Evolutionary conservation across 768 basidiomycete species (phyloP), one percentile per base, ranked within the genome.

Genomic region (Suillus fuscotomentosus): DNA sequence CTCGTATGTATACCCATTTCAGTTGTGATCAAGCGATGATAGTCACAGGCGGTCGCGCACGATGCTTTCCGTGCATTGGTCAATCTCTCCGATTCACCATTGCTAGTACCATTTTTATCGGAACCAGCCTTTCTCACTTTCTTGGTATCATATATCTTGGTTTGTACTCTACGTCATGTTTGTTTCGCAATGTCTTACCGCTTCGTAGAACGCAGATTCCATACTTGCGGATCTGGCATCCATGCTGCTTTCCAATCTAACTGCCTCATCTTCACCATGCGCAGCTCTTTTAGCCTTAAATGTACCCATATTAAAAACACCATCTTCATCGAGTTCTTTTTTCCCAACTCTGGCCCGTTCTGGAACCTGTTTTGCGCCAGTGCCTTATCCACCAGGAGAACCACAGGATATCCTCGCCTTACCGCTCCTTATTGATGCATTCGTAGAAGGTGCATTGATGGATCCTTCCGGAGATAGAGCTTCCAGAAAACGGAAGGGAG

Each of bases 211-310:
- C 76, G 90, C 93, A n/a, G 86, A 90, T 65, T 88, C 96, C 11
- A 87, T 90, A 63, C 89, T 98, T 34, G 94, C 95, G 41, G 96
- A 98, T 80, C 86, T 99, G 22, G 94, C 95, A 3, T 85, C 94
- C n/a, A 99, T 99, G 97, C 82, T 98, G 1, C 83, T 99, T 11
- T 97, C 95, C n/a, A 99, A 99, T 78, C 79, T 97, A 41, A 92
- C 94, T 10, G 84, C 91, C 5, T 88, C 92, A 51, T 82, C 91
- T 2, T 76, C 84, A 0, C 84, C 91, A 61, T 90, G 92, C 68
- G 79, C 84, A 11, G 74, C 82, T 9, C 75, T 99, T 10, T 78
- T 94, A 6, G 80, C 80, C 1, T 78, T 95, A 51, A 85, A 85
- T 64, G 83, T 97, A 55, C 78, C 87, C 3, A 79, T 95, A 53